phyloP scores from a whole-genome alignment of 139 green algal genomes.

The Mesostigma viride region DNA sequence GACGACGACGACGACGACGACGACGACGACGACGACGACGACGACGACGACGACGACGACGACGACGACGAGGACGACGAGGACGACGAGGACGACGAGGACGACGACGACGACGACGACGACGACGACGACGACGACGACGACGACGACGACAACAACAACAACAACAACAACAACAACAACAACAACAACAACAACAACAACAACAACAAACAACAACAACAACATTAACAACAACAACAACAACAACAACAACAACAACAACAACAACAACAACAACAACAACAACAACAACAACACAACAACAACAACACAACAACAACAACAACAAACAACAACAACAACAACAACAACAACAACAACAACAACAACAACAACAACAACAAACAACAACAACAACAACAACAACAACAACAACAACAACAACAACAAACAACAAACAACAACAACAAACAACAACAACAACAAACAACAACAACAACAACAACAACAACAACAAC shows the following conservation, averaged over 20 bases:
- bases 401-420: background rate
- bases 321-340: no score
- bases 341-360: background rate
- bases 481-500: no score
- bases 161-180: background rate
- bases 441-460: no score
- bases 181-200: constrained; percentile 4
- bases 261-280: constrained; percentile 4
- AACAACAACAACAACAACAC: background rate
- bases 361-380: background rate
- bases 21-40: background rate
- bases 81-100: background rate
- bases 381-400: no score
- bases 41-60: background rate
- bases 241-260: constrained; percentile 4
- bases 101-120: background rate
- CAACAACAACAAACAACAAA: no score
- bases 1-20: background rate
- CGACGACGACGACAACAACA: background rate
- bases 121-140: background rate
- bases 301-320: no score
- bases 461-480: no score
- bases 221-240: constrained; percentile 3
- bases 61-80: background rate
- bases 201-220: no score